Base-by-base conservation (phyloP, 2,329 filamentous ascomycete genomes). In the Alternaria solani region DNA sequence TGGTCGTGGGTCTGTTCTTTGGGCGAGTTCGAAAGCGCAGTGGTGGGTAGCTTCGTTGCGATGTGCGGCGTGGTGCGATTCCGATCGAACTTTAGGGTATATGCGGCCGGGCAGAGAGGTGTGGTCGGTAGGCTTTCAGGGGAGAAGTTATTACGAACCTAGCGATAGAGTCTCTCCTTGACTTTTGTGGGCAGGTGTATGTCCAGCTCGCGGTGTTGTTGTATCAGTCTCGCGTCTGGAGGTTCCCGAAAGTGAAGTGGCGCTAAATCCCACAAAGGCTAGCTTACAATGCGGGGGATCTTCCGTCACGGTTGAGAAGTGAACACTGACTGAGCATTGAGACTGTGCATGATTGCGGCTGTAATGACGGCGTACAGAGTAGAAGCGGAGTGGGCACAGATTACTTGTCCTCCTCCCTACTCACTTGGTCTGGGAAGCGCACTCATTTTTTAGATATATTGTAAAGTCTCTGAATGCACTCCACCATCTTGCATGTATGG, bases 91-190 rank as follows among this genome's bases (percentile, higher is more conserved):
- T 58, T 63, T 65, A 57, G 49, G 54, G 55, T 66, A 66, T 64
- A 75, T 69, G 68, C 23, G 38, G 59, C 39, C 48, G 39, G 28
- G 48, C 36, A 51, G 62, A 79, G 81, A 64, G 71, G 84, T 81
- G 82, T 82, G 20, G 23, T 23, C 80, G 79, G 72, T 80, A 78
- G 78, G 84, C 83, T 82, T 84, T 84, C 68, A 65, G 65, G 61
- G 41, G 57, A 51, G 7, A 43, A 42, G 39, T 55, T 56, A 44
- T 43, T 66, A 64, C 55, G 59, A 60, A 66, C 63, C 64, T 67
- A 44, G 32, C 34, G 32, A 51, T 52, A 39, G 42, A 38, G 26
- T 55, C 20, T 59, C 34, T 25, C 51, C 32, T 39, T 48, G 44
- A 43, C 49, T 30, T 20, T 14, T 51, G 51, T 36, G 43, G 49